phyloP scores from a whole-genome alignment of 2,329 filamentous ascomycete genomes.

The Paradendryphiella salina region DNA sequence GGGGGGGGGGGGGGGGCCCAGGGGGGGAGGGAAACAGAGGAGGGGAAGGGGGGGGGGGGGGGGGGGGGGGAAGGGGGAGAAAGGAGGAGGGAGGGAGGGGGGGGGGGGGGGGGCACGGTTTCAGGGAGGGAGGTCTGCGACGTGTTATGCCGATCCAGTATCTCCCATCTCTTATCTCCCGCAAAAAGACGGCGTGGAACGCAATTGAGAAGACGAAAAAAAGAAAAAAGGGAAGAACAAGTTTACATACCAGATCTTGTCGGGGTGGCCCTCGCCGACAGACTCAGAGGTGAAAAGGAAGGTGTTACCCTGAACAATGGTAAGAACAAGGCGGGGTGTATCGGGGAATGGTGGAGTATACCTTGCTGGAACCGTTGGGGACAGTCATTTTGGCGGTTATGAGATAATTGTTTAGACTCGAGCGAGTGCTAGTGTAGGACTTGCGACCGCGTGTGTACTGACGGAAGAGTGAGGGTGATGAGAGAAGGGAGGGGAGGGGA shows the following conservation, averaged over 20 bases:
- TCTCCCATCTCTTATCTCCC: slow-evolving; percentile 6
- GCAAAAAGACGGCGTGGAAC: neutral
- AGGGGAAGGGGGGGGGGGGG: too few species aligned
- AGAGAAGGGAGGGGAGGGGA: slow-evolving; percentile 11
- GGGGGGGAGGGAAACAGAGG: too few species aligned
- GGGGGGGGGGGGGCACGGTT: neutral
- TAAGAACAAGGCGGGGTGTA: slow-evolving; percentile 20
- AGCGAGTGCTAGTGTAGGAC: slow-evolving; percentile 43
- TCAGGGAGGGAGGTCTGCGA: neutral
- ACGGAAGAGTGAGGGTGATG: slow-evolving; percentile 23
- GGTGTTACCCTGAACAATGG: slow-evolving; percentile 35
- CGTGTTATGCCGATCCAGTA: slow-evolving; percentile 1
- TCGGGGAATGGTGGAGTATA: slow-evolving; percentile 15
- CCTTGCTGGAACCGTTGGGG: slow-evolving; percentile 36
- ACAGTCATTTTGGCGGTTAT: slow-evolving; percentile 32
- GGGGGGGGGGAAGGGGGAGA: too few species aligned
- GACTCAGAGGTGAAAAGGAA: slow-evolving; percentile 58
- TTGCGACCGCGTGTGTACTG: slow-evolving; percentile 39
- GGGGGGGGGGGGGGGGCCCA: too few species aligned
- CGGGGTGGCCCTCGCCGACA: slow-evolving; percentile 68
- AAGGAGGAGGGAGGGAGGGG: too few species aligned
- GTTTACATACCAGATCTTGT: slow-evolving; percentile 77
- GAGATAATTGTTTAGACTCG: slow-evolving; percentile 18
- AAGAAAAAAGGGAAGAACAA: neutral
- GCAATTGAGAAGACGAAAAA: neutral